Evolutionary conservation across 345 rosid species (phyloP).

Genomic region (Linum lewisii): DNA sequence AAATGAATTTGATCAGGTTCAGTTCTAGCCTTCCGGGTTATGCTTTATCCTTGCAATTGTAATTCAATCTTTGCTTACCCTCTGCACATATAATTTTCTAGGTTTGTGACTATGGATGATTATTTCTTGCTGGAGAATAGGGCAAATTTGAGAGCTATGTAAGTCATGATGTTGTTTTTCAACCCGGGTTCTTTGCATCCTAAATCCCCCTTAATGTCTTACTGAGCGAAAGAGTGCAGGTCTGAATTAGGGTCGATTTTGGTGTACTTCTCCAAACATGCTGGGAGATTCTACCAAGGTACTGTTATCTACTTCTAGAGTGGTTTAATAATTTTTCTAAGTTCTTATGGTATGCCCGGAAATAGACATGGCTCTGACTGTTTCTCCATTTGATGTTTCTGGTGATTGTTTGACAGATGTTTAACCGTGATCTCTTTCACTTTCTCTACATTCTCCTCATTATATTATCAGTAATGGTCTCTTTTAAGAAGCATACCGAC

Average conservation of each 20-base stretch:
- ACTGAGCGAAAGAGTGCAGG: slow-evolving; percentile 33
- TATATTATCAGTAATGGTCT: slow-evolving; percentile 79
- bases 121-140: too few relatives aligned
- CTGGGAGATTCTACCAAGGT: slow-evolving; percentile 83
- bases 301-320: slow-evolving; percentile 7
- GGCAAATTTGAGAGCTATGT: too few relatives aligned
- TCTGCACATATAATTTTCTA: too few relatives aligned
- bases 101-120: too few relatives aligned
- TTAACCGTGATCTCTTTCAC: slow-evolving; percentile 89
- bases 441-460: slow-evolving; percentile 78
- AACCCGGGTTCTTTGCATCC: background rate
- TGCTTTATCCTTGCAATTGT: slow-evolving; percentile 6
- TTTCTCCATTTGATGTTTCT: slow-evolving; percentile 12
- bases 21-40: slow-evolving; percentile 1
- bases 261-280: slow-evolving; percentile 54
- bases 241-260: too few relatives aligned
- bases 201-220: slow-evolving; percentile 6
- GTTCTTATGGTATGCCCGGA: background rate
- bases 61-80: slow-evolving; percentile 12
- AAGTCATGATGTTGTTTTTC: too few relatives aligned
- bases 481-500: slow-evolving; percentile 70
- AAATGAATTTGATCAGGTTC: slow-evolving; percentile 72
- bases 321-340: background rate
- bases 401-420: slow-evolving; percentile 46
- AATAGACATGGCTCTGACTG: background rate